These are phyloP conservation scores for Eucalyptus polyanthemos DNA, from an alignment of 345 rosid genomes.

Conservation along the genomic window DNA sequence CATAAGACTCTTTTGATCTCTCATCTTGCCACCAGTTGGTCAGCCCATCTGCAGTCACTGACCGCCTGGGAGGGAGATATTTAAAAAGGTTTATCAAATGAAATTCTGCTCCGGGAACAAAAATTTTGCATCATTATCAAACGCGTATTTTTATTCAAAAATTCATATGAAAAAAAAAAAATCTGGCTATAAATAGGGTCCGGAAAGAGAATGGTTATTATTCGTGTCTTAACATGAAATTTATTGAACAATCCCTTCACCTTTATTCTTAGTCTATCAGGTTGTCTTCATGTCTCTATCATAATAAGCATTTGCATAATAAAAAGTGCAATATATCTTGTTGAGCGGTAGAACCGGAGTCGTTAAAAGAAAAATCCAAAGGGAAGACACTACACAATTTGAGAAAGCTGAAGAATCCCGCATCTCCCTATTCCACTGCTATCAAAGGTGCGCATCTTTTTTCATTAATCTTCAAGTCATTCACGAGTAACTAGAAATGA, in stretches of 20 bases:
- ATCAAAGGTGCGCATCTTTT: neutral
- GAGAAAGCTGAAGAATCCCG: neutral
- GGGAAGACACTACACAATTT: neutral
- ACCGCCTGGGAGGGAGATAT: too few species aligned
- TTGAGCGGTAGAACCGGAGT: neutral
- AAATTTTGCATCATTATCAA: too few species aligned
- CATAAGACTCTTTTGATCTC: fast-evolving
- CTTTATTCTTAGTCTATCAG: neutral
- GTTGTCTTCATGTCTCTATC: neutral
- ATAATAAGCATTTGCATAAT: neutral
- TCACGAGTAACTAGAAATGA: neutral
- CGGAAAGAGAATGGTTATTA: too few species aligned
- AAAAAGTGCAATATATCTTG: neutral
- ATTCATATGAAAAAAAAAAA: too few species aligned
- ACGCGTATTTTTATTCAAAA: too few species aligned
- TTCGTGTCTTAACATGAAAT: neutral
- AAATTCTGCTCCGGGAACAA: fast-evolving
- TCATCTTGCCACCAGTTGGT: too few species aligned
- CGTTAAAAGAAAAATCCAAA: neutral
- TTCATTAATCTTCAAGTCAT: neutral
- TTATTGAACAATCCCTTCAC: neutral
- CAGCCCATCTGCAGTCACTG: fast-evolving
- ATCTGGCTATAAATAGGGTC: fast-evolving
- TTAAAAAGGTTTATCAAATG: too few species aligned
- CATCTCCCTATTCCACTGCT: neutral